A percentile compares a stretch with the other conserved stretches of the same genome.
Evolutionary conservation across 2,329 filamentous ascomycete genomes (phyloP).

Genomic region (Ambrosiella beaveri): DNA sequence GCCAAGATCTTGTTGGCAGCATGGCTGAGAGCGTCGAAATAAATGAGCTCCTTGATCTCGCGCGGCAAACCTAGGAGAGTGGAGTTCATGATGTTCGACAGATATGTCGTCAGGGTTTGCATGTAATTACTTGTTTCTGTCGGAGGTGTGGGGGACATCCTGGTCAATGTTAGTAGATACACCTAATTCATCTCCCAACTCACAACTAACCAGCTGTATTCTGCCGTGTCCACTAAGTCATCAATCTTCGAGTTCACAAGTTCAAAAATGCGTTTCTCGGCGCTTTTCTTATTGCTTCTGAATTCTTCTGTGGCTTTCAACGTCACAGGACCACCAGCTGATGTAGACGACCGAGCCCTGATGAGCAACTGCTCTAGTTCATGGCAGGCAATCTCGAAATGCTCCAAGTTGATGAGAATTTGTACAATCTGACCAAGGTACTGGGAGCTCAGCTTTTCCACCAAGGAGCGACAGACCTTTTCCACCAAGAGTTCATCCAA

Average conservation of each 20-base stretch:
- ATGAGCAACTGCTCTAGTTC: conserved; percentile 79
- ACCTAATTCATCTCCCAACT: too few species aligned
- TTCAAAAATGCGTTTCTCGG: conserved; percentile 95
- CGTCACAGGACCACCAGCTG: conserved; percentile 61
- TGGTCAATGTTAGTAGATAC: conserved; percentile 17
- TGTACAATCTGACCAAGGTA: conserved; percentile 97
- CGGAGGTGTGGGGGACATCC: conserved; percentile 38
- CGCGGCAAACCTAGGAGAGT: conserved; percentile 83
- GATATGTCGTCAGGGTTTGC: conserved; percentile 79
- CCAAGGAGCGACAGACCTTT: conserved; percentile 78
- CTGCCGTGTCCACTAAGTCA: conserved; percentile 87
- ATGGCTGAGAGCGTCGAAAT: conserved; percentile 89
- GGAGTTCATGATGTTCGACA: conserved; percentile 92
- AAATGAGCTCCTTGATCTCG: conserved; percentile 93
- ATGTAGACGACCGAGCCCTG: conserved; percentile 64
- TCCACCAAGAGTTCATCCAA: conserved; percentile 87
- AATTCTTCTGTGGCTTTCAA: conserved; percentile 77
- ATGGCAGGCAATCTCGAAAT: conserved; percentile 84
- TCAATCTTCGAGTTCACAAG: conserved; percentile 98
- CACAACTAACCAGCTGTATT: conserved; percentile 66
- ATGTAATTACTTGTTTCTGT: conserved; percentile 81
- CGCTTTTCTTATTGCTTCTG: conserved; percentile 77
- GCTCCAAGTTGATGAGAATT: conserved; percentile 91
- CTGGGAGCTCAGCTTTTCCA: conserved; percentile 76
- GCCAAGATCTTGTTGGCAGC: conserved; percentile 70